Conservation (phyloP, 192 early-diverging fungal species). For the Haplosporangium gracile region DNA sequence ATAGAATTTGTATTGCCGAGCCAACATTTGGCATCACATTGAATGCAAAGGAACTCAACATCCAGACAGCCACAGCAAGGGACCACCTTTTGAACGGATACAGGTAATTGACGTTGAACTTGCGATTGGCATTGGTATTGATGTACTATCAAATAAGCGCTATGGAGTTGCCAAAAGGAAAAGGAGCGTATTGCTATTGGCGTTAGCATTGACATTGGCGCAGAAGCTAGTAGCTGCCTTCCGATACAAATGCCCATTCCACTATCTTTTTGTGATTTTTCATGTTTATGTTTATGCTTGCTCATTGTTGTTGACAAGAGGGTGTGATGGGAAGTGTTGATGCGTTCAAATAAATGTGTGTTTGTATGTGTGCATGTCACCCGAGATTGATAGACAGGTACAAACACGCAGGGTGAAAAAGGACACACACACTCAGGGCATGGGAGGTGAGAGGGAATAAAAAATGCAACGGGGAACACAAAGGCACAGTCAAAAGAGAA, state of each 20-base stretch:
- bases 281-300: too few relatives aligned
- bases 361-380: background rate
- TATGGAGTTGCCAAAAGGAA: background rate
- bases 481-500: background rate
- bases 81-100: conserved; percentile 51
- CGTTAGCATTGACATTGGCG: background rate
- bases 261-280: too few relatives aligned
- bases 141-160: background rate
- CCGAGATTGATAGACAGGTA: background rate
- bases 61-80: conserved; percentile 55
- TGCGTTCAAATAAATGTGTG: background rate
- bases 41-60: conserved; percentile 72
- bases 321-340: conserved; percentile 1
- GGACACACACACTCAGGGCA: background rate
- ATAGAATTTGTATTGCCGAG: conserved; percentile 64
- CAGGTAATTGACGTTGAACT: conserved; percentile 24
- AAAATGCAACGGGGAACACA: background rate
- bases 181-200: too few relatives aligned
- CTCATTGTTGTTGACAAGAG: background rate
- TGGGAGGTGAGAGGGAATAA: background rate
- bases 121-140: background rate
- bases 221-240: too few relatives aligned
- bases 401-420: background rate
- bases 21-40: conserved; percentile 66
- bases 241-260: too few relatives aligned